These are phyloP conservation scores for Aspergillus sp. DNA, from an alignment of 2,329 filamentous ascomycete genomes.

Conservation along the genomic window DNA sequence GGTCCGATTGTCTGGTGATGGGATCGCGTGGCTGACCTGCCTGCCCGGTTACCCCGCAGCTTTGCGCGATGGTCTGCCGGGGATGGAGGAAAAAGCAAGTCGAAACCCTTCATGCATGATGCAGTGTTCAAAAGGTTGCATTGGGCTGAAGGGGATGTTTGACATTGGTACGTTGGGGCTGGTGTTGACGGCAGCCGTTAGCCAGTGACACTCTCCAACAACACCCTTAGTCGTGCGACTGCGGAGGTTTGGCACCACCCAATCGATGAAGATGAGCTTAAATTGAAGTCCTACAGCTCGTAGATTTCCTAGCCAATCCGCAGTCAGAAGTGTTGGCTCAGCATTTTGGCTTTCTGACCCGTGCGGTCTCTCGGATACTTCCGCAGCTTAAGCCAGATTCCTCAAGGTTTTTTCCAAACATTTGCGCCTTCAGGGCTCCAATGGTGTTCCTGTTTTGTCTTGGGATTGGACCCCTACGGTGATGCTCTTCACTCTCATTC, in stretches of 20 bases:
- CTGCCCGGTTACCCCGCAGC: constrained; percentile 15
- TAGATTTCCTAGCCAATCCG: not conserved
- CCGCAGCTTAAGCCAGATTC: not conserved
- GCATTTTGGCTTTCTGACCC: not conserved
- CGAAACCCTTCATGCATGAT: constrained; percentile 6
- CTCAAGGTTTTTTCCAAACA: no score
- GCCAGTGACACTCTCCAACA: not conserved
- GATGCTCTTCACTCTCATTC: constrained; percentile 1
- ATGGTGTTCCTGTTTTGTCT: not conserved
- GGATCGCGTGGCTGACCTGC: constrained; percentile 20
- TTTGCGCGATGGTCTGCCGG: constrained; percentile 3
- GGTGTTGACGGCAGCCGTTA: not conserved
- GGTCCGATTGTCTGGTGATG: constrained; percentile 20
- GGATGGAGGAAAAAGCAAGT: constrained; percentile 7
- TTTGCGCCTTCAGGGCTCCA: not conserved
- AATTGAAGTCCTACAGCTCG: constrained; percentile 1
- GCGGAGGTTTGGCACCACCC: not conserved
- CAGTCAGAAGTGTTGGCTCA: not conserved
- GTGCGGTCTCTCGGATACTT: constrained; percentile 2
- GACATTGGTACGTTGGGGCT: not conserved
- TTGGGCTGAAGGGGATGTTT: constrained; percentile 3
- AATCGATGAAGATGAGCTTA: not conserved
- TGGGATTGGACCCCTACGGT: not conserved
- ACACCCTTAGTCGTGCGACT: not conserved
- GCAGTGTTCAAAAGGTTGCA: constrained; percentile 9